Percentiles rank a stretch among this genome's conserved stretches.
These are phyloP conservation scores for Xanthoconium purpureum DNA, from an alignment of 768 basidiomycete species.

Conservation along the genomic window DNA sequence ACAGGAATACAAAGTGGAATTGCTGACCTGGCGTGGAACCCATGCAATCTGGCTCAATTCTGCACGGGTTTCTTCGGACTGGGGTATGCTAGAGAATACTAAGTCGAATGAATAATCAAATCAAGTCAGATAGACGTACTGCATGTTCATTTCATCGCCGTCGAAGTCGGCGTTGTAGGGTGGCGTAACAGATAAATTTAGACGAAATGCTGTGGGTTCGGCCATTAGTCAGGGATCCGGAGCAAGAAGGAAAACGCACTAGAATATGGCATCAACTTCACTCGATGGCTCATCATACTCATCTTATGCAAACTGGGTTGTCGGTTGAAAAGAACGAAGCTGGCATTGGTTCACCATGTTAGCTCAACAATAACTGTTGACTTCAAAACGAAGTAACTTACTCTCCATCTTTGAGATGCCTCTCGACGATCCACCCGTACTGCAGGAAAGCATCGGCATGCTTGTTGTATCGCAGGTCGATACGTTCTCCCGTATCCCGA, in stretches of 20 bases:
- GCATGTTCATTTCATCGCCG: conserved; percentile 99
- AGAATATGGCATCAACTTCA: conserved; percentile 96
- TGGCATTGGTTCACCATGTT: conserved; percentile 4
- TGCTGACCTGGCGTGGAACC: conserved; percentile 88
- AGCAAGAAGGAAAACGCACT: conserved; percentile 52
- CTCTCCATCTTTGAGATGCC: conserved; percentile 98
- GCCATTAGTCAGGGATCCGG: conserved; percentile 14
- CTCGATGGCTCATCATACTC: conserved; percentile 99
- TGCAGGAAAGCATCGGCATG: conserved; percentile 92
- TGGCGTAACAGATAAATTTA: conserved; percentile 96
- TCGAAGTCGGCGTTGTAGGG: conserved; percentile 99
- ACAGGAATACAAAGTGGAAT: background rate
- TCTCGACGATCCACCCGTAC: conserved; percentile 98
- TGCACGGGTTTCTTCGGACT: conserved; percentile 96
- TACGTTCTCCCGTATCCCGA: conserved; percentile 94
- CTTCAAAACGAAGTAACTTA: conserved; percentile 43
- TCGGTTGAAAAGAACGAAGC: conserved; percentile 78
- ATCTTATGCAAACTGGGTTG: conserved; percentile 99
- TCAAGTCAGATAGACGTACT: conserved; percentile 56
- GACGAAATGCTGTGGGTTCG: conserved; percentile 72
- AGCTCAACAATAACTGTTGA: background rate
- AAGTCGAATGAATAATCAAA: conserved; percentile 6
- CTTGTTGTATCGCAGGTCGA: conserved; percentile 96
- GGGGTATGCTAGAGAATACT: conserved; percentile 71
- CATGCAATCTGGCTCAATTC: conserved; percentile 98